A percentile compares a stretch with the other conserved stretches of the same genome.
Conservation (phyloP, 2,329 filamentous ascomycete genomes). For the Diaporthe velutina region DNA sequence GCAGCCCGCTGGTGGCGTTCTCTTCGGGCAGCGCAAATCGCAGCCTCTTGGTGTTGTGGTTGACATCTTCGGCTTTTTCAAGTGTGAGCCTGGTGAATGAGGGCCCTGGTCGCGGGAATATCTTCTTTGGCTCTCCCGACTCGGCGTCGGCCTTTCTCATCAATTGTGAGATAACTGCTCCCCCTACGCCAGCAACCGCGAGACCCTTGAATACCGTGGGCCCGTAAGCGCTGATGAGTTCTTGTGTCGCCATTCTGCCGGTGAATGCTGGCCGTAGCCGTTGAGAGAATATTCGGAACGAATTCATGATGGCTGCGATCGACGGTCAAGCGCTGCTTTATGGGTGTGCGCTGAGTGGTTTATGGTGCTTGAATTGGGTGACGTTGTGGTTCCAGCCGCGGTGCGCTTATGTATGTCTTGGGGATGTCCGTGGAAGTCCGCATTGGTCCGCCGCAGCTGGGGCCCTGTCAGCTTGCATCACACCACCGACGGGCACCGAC, state of each 20-base stretch:
- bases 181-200: constrained; percentile 33
- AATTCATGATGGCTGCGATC: constrained; percentile 16
- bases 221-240: constrained; percentile 31
- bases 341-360: not conserved
- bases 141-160: constrained; percentile 32
- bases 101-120: constrained; percentile 46
- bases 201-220: constrained; percentile 33
- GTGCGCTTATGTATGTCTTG: constrained; percentile 35
- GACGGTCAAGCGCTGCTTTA: not conserved
- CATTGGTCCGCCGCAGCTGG: constrained; percentile 27
- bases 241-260: constrained; percentile 34
- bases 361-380: not conserved
- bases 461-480: not conserved
- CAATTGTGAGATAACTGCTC: constrained; percentile 33
- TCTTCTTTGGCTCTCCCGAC: constrained; percentile 23
- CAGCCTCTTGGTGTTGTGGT: constrained; percentile 70
- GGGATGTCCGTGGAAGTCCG: constrained; percentile 40
- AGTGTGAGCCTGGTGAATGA: constrained; percentile 62
- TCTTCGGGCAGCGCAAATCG: constrained; percentile 67
- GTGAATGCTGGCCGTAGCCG: constrained; percentile 30
- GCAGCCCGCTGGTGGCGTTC: constrained; percentile 61
- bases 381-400: not conserved
- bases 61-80: constrained; percentile 65
- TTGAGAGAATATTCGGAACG: constrained; percentile 35
- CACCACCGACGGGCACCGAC: constrained; percentile 7